A percentile compares a stretch with the other conserved stretches of the same genome.
Conservation (phyloP, 768 basidiomycete genomes). For the Boletus coccyginus region DNA sequence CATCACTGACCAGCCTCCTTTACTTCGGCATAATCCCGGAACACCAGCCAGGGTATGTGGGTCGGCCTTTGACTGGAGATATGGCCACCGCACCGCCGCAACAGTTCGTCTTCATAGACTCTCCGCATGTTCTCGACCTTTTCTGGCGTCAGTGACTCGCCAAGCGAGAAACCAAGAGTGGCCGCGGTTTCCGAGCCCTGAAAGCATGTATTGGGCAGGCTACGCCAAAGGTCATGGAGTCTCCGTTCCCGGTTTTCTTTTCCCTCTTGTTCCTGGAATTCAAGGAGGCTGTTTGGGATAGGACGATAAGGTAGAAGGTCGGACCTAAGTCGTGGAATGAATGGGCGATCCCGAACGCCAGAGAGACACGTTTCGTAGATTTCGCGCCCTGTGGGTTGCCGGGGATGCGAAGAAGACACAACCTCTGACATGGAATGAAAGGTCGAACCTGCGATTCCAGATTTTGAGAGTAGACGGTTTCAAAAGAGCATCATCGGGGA, state of each 20-base stretch:
- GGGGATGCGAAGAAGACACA: slow-evolving; percentile 18
- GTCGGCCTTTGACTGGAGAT: slow-evolving; percentile 38
- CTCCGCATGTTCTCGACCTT: slow-evolving; percentile 60
- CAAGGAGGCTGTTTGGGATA: slow-evolving; percentile 51
- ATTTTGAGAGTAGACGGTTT: slow-evolving; percentile 8
- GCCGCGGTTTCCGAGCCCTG: slow-evolving; percentile 25
- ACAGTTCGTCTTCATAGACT: slow-evolving; percentile 77
- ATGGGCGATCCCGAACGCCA: slow-evolving; percentile 52
- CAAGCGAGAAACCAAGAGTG: slow-evolving; percentile 10
- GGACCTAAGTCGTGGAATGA: slow-evolving; percentile 58
- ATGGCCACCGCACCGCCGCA: slow-evolving; percentile 50
- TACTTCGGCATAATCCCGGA: slow-evolving; percentile 69
- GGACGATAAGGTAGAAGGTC: slow-evolving; percentile 43
- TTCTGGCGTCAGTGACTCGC: slow-evolving; percentile 42
- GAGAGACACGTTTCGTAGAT: slow-evolving; percentile 51
- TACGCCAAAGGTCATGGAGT: slow-evolving; percentile 62
- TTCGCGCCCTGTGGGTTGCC: slow-evolving; percentile 42
- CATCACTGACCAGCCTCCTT: slow-evolving; percentile 73
- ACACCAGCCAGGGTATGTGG: slow-evolving; percentile 67
- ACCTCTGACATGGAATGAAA: slow-evolving; percentile 28
- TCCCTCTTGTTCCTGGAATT: slow-evolving; percentile 66
- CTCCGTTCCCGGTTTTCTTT: slow-evolving; percentile 56
- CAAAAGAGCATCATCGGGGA: slow-evolving; percentile 31
- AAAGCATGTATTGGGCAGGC: slow-evolving; percentile 40
- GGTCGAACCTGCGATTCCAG: slow-evolving; percentile 18